These are phyloP conservation scores for Xylaria sp. DNA, from an alignment of 495 filamentous ascomycete genomes.

Conservation along the genomic window DNA sequence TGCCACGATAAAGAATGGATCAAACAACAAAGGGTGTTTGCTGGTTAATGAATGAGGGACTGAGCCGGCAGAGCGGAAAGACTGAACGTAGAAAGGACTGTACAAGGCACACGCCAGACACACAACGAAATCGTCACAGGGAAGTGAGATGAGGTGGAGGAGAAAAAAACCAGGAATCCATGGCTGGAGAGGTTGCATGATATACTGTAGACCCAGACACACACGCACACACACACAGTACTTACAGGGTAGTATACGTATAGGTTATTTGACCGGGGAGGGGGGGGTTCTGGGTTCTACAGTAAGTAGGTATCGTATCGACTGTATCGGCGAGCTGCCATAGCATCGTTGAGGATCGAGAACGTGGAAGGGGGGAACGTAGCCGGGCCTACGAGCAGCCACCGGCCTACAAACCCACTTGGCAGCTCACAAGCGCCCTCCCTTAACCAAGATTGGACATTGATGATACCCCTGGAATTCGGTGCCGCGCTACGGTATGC, in stretches of 20 bases:
- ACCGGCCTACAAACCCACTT: slow-evolving; percentile 9
- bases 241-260: too few relatives aligned
- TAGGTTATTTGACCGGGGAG: too few relatives aligned
- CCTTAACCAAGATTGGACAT: background rate
- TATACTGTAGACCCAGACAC: too few relatives aligned
- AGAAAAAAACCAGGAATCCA: slow-evolving; percentile 7
- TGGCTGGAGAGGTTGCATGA: slow-evolving; percentile 8
- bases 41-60: slow-evolving; percentile 45
- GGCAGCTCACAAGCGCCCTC: background rate
- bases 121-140: slow-evolving; percentile 20
- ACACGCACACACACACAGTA: background rate
- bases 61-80: slow-evolving; percentile 45
- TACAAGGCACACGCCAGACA: slow-evolving; percentile 24
- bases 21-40: slow-evolving; percentile 39
- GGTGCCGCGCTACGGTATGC: slow-evolving; percentile 8
- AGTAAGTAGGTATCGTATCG: too few relatives aligned
- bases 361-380: background rate
- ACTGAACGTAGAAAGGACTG: slow-evolving; percentile 31
- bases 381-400: slow-evolving; percentile 18
- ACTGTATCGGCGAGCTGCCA: background rate
- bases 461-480: slow-evolving; percentile 16
- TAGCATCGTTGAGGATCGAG: slow-evolving; percentile 9
- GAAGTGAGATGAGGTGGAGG: slow-evolving; percentile 13
- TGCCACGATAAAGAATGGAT: slow-evolving; percentile 38
- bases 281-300: too few relatives aligned